Evolutionary conservation across 768 basidiomycete species (phyloP), one percentile per base, ranked within the genome.

Genomic region (Pleurotus pulmonarius): DNA sequence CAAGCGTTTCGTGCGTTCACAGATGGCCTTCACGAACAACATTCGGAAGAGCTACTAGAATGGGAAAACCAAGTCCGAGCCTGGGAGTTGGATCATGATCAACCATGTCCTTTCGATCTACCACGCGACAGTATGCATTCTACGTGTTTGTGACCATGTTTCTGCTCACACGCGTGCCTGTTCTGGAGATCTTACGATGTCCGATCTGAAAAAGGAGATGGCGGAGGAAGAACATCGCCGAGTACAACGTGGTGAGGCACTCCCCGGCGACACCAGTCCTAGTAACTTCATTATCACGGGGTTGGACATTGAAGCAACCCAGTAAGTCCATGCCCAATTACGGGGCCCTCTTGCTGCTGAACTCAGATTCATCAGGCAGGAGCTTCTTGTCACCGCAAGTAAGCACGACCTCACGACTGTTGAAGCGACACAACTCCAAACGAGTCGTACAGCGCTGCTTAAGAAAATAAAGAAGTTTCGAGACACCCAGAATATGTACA

Each of bases 221-320:
- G 29, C 64, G 0, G 63, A 65, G 46, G 58, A 16, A 56, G 16
- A 25, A 34, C 7, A 48, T 65, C 2, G 58, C 63, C 0, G 45
- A 63, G 48, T 59, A 65, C 46, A 34, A 34, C 29, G 29, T 34
- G 29, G 29, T 34, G 29, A 34, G 29, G 29, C 29, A 34, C 22
- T 25, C 46, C 3, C 26, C 24, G 18, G 45, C 57, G 3, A 49
- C 49, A 24, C 45, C 22, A 29, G 49, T 57, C 1, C 59, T 9
- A 58, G 59, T 20, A 48, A 49, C 4, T 64, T 62, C 38, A 53
- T 64, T 11, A 51, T 62, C 8, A 54, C 44, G 9, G 61, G 48
- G 1, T 49, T 61, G 52, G 59, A 61, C 6, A 43, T 61, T 1
- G 59, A 61, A 41, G 49, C 48, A 16, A 8, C 49, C 5, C 60